Evolutionary conservation across 2,329 filamentous ascomycete species (phyloP), one percentile per base, ranked within the genome.

Genomic region (Colletotrichum tropicicola): DNA sequence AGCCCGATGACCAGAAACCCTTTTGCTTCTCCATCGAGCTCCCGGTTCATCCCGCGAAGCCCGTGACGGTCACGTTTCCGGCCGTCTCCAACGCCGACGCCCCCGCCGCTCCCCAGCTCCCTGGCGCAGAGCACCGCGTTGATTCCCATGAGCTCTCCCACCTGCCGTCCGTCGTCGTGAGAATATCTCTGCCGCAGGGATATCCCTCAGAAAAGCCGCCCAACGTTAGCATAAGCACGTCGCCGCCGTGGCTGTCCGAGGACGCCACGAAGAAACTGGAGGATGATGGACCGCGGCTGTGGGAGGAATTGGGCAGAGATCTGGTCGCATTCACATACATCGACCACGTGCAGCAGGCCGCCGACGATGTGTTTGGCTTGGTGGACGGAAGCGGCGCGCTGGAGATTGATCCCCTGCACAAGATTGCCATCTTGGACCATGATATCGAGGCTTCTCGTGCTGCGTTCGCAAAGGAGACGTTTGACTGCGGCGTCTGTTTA

Each of bases 401-500:
- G 30, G 77, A 84, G 66, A 79, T 91, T 12, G 78, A 83, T 5
- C 78, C 84, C 2, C 82, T 84, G 63, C 83, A 88, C 72, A 92
- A 93, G 77, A 87, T 92, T 17, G 85, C 89, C 5, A 82, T 98
- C 13, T 77, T 97, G 44, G 91, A 94, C 69, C 93, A 92, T 71
- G 92, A 97, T 72, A 89, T 88, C 63, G 89, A 90, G 66, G 89
- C 91, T 6, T 91, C 91, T 73, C 87, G 88, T 58, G 87, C 88
- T 21, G 88, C 89, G 0, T 98, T 98, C 74, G 90, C 96, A 65
- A 89, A 88, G 69, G 91, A 91, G 70, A 97, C 93, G 0, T 98
- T 96, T 73, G 89, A 94, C 55, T 98, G 95, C 69, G 92, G 91
- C 2, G 86, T 98, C 49, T 98, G 94, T 74, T 79, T 98, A 48